A percentile compares a stretch with the other conserved stretches of the same genome.
Evolutionary conservation across 139 green algal genomes (phyloP).

Genomic region (Pycnococcus provasolii): DNA sequence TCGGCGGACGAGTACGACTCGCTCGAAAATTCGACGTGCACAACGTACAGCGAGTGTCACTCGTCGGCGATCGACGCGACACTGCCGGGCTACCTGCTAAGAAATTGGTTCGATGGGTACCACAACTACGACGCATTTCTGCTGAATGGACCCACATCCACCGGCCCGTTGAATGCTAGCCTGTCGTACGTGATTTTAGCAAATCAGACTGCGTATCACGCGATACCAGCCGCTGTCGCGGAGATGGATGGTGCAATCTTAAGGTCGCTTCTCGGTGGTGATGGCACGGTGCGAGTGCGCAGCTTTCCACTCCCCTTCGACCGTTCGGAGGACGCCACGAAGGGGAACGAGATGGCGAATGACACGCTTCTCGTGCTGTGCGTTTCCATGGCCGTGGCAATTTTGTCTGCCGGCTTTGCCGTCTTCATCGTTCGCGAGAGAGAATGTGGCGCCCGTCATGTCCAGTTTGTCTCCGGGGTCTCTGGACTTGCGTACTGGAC

Average conservation of each 20-base stretch:
- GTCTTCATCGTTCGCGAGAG: conserved; percentile 30
- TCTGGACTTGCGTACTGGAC: conserved; percentile 33
- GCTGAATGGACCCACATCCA: neutral
- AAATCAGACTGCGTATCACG: conserved; percentile 22
- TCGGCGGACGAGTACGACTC: neutral
- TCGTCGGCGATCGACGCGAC: neutral
- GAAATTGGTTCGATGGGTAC: conserved; percentile 1
- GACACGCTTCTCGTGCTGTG: conserved; percentile 7
- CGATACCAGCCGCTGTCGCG: neutral
- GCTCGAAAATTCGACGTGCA: neutral
- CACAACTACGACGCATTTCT: conserved; percentile 15
- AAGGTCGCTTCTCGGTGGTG: neutral
- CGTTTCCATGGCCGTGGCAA: conserved; percentile 8
- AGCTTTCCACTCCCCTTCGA: neutral
- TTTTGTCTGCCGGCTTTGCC: conserved; percentile 16
- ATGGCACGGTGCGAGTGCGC: neutral
- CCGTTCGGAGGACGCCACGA: neutral
- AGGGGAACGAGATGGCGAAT: conserved; percentile 3
- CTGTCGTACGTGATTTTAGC: conserved; percentile 15
- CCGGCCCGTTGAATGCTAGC: too few relatives aligned
- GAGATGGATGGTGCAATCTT: neutral
- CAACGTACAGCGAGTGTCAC: neutral
- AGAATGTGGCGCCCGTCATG: conserved; percentile 11
- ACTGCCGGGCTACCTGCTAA: conserved; percentile 1
- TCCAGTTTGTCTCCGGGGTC: conserved; percentile 37